Evolutionary conservation across 2,329 filamentous ascomycete genomes (phyloP).

Genomic region (Trichoderma sp.): DNA sequence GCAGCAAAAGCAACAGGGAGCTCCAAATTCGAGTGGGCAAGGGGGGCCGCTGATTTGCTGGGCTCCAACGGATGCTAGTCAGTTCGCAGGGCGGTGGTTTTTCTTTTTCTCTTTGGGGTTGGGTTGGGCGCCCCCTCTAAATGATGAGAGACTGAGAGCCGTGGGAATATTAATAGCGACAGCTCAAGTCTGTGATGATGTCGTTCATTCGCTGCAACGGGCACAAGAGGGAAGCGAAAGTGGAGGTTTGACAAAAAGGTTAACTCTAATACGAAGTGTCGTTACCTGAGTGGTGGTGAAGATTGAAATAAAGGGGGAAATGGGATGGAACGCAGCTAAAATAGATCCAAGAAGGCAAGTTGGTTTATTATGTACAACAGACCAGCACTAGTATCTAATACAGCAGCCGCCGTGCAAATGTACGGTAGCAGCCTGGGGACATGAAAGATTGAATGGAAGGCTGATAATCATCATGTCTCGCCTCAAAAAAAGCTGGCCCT

Average conservation of each 20-base stretch:
- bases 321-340: slow-evolving; percentile 20
- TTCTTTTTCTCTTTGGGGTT: neutral
- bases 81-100: neutral
- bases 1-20: slow-evolving; percentile 20
- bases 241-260: slow-evolving; percentile 11
- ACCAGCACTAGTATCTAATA: neutral
- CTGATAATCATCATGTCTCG: neutral
- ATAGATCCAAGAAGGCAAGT: slow-evolving; percentile 1
- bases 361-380: neutral
- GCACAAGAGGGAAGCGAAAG: slow-evolving; percentile 15
- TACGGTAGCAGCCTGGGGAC: neutral
- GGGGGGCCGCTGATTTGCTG: slow-evolving; percentile 11
- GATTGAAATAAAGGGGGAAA: slow-evolving; percentile 19
- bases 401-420: neutral
- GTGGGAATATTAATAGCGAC: neutral
- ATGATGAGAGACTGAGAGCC: neutral
- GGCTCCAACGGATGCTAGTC: slow-evolving; percentile 17
- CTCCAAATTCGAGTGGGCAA: slow-evolving; percentile 14
- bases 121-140: neutral
- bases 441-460: neutral
- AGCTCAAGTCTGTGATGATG: neutral
- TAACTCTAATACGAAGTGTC: slow-evolving; percentile 21
- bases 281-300: slow-evolving; percentile 11
- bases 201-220: slow-evolving; percentile 8
- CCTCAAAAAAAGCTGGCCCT: neutral